Evolutionary conservation across 805 yeast species (phyloP), one percentile per base, ranked within the genome.

Genomic region (Yarrowia sp.): DNA sequence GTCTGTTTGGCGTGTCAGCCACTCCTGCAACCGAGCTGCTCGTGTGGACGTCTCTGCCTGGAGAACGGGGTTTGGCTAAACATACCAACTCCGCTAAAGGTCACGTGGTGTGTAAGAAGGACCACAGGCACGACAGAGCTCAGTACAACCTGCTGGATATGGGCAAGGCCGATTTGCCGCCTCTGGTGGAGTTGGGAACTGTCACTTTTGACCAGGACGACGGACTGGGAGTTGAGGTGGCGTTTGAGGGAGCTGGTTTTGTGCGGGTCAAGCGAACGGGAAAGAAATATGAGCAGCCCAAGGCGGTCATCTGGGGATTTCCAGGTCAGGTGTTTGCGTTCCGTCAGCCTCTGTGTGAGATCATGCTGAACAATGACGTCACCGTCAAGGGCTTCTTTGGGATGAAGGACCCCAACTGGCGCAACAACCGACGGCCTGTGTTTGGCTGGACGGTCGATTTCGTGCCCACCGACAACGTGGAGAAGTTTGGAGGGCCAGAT

Each of bases 341-440:
- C 56, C 12, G 67, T 15, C 67, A 63, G 40, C 67, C 67, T 36
- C 67, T 63, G 15, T 48, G 67, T 22, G 67, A 63, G 38, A 10
- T 63, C 26, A 48, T 63, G 67, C 38, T 48, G 12, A 49, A 48
- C 48, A 63, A 49, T 22, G 56, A 63, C 5, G n/a, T 9, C 1
- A 59, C 50, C 4, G 52, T 45, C 9, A 43, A 45, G 35, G 65
- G 65, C 16, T 59, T 43, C 32, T 59, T 59, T 35, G 65, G 65
- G 3, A 43, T 35, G n/a, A 42, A 45, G 19, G 65, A 59, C 32
- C 65, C 65, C 41, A 43, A 59, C 41, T 59, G 65, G 65, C 22
- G 15, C 10, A 2, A 7, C 50, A 59, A 59, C 65, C 42, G 65
- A 14, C 32, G n/a, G 32, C 65, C 65, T 2, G 11, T 1, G 2